A percentile compares a stretch with the other conserved stretches of the same genome.
Conservation (phyloP, 73 alveolate genomes). For the Symbiodinium natans region DNA sequence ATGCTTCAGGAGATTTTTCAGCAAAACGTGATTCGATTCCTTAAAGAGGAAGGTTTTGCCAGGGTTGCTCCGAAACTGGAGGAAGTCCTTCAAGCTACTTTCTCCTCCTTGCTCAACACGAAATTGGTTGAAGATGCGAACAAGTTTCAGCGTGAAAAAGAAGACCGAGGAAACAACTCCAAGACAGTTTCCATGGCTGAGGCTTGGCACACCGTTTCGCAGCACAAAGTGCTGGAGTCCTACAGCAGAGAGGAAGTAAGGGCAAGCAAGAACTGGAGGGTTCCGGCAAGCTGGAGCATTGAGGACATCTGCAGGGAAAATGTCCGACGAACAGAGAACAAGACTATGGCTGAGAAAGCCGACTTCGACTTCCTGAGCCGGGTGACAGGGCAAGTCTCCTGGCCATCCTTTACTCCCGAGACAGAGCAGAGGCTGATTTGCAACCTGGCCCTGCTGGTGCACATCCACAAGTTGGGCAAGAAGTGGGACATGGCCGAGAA, state of each 20-base stretch:
- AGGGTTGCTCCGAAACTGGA: not conserved
- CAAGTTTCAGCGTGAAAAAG: not conserved
- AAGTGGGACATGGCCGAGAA: not conserved
- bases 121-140: conserved; percentile 4
- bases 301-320: not conserved
- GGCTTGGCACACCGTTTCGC: not conserved
- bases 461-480: not conserved
- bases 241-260: not conserved
- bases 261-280: not conserved
- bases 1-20: not conserved
- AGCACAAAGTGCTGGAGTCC: not conserved
- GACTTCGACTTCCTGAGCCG: not conserved
- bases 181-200: not conserved
- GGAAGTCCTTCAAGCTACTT: not conserved
- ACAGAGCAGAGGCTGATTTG: not conserved
- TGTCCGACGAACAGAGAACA: not conserved
- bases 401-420: conserved; percentile 6
- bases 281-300: not conserved
- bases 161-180: not conserved
- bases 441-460: not conserved
- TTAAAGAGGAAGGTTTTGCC: not conserved
- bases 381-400: not conserved
- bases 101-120: not conserved
- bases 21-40: not conserved
- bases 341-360: not conserved